Conservation (phyloP, 2,329 filamentous ascomycete species). For the Pseudopyricularia cyperi region DNA sequence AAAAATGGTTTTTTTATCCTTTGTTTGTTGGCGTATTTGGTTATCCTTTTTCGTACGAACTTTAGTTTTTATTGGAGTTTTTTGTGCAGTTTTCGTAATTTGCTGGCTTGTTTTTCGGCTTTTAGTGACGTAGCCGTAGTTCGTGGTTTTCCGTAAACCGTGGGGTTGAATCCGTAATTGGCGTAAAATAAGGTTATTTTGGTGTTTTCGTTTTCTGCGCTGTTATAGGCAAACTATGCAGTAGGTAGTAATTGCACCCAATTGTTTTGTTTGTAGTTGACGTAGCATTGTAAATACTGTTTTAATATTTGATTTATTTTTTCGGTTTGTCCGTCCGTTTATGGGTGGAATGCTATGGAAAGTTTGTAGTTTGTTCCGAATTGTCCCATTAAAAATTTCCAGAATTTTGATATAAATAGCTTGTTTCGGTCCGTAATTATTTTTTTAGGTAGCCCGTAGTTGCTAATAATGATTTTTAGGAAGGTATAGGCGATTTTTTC, state of each 20-base stretch:
- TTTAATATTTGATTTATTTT: background rate
- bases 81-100: background rate
- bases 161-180: background rate
- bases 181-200: background rate
- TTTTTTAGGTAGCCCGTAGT: background rate
- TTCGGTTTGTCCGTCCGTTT: background rate
- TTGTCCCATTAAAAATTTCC: background rate
- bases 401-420: background rate
- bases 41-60: background rate
- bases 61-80: background rate
- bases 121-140: background rate
- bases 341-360: background rate
- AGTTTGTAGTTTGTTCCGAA: background rate
- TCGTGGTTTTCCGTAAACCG: background rate
- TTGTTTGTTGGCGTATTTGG: background rate
- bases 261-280: background rate
- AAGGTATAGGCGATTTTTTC: background rate
- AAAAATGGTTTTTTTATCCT: no score
- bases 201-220: background rate
- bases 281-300: background rate
- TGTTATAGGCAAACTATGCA: background rate
- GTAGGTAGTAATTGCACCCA: background rate
- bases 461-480: background rate
- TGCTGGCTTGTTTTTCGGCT: background rate
- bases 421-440: background rate